A percentile compares a stretch with the other conserved stretches of the same genome.
Evolutionary conservation across 495 filamentous ascomycete species (phyloP).

Genomic region (Delitschia confertaspora): DNA sequence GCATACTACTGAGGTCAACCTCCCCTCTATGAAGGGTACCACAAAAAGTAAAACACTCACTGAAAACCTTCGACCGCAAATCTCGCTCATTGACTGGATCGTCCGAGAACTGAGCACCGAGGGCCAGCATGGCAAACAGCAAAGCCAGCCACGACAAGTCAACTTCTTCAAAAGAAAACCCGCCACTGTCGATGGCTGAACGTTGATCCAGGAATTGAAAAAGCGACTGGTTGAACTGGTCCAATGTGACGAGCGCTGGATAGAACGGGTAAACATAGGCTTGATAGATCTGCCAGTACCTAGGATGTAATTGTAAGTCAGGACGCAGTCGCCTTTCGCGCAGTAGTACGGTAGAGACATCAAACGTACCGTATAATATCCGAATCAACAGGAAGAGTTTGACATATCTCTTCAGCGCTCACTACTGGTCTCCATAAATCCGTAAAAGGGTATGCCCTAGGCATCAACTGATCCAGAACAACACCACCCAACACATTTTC

Average conservation of each 20-base stretch:
- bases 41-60: too few species aligned
- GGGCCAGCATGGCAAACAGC: not conserved
- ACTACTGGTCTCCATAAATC: not conserved
- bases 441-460: not conserved
- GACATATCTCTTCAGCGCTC: not conserved
- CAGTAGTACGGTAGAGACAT: too few species aligned
- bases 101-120: not conserved
- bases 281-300: not conserved
- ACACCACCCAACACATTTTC: not conserved
- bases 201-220: not conserved
- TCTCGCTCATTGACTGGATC: not conserved
- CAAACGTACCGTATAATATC: not conserved
- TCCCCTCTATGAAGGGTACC: too few species aligned
- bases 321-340: too few species aligned
- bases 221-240: not conserved
- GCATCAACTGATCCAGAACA: not conserved
- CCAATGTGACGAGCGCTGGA: not conserved
- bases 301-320: not conserved
- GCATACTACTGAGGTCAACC: too few species aligned
- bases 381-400: not conserved
- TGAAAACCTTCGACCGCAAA: not conserved
- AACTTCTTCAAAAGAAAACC: not conserved
- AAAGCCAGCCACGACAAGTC: not conserved
- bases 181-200: not conserved
- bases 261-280: not conserved